phyloP scores from a whole-genome alignment of 1,284 basidiomycete genomes.

The Testicularia cyperi region DNA sequence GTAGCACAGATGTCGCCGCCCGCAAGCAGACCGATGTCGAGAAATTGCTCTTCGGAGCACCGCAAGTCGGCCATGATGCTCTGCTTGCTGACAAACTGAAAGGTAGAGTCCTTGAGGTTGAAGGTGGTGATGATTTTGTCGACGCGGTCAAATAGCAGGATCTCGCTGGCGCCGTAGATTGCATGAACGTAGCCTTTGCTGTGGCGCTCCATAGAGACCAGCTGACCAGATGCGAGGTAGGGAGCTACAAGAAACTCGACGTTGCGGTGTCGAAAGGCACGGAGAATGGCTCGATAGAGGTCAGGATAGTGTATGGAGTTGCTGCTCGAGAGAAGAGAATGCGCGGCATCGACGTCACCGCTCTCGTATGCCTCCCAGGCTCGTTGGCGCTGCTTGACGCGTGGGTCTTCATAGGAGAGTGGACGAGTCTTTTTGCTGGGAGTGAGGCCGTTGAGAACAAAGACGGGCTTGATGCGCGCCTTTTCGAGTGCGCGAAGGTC shows the following conservation, averaged over 20 bases:
- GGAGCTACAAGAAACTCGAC: slow-evolving; percentile 96
- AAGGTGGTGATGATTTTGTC: slow-evolving; percentile 90
- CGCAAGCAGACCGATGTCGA: slow-evolving; percentile 87
- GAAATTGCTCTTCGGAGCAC: slow-evolving; percentile 84
- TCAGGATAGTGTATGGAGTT: slow-evolving; percentile 69
- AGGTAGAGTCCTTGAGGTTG: slow-evolving; percentile 61
- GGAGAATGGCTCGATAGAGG: slow-evolving; percentile 84
- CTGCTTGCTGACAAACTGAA: slow-evolving; percentile 83
- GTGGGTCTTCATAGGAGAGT: slow-evolving; percentile 54
- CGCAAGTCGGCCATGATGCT: slow-evolving; percentile 74
- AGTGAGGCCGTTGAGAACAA: slow-evolving; percentile 80
- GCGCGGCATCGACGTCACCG: slow-evolving; percentile 73
- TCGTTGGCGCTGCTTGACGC: slow-evolving; percentile 40
- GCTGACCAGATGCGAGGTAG: slow-evolving; percentile 86
- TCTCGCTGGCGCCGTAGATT: slow-evolving; percentile 86
- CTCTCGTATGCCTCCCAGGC: slow-evolving; percentile 59
- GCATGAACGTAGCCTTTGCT: slow-evolving; percentile 91
- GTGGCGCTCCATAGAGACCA: slow-evolving; percentile 92
- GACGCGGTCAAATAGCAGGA: slow-evolving; percentile 79
- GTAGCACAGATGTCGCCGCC: slow-evolving; percentile 84
- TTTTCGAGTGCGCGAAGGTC: slow-evolving; percentile 89
- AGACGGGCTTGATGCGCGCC: slow-evolving; percentile 91
- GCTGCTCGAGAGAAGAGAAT: slow-evolving; percentile 75
- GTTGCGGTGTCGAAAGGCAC: slow-evolving; percentile 90
- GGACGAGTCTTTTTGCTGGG: slow-evolving; percentile 45